These are phyloP conservation scores for Venturia nashicola DNA, from an alignment of 2,329 filamentous ascomycete species.

Conservation along the genomic window DNA sequence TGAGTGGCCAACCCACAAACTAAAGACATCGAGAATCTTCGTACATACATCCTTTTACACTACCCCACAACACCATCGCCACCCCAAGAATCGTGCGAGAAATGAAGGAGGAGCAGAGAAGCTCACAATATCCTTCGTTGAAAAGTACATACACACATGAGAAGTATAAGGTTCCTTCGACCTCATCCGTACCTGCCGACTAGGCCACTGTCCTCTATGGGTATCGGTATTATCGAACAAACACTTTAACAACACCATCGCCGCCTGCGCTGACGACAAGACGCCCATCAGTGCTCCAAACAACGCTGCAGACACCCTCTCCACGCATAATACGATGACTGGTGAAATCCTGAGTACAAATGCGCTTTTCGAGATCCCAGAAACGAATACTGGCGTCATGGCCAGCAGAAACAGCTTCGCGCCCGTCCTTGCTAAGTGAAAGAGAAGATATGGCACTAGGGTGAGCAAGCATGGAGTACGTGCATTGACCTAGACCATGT, in stretches of 20 bases:
- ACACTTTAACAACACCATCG: conserved; percentile 93
- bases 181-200: not conserved
- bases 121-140: not conserved
- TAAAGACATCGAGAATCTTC: not conserved
- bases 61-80: not conserved
- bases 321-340: conserved; percentile 89
- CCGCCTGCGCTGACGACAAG: conserved; percentile 93
- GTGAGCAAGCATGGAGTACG: conserved; percentile 96
- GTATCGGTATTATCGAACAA: conserved; percentile 25
- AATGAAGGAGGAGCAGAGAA: not conserved
- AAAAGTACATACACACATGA: conserved; percentile 1
- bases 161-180: not conserved
- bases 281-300: conserved; percentile 90
- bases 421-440: conserved; percentile 82
- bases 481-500: conserved; percentile 70
- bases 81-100: not conserved
- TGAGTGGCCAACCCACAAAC: not conserved
- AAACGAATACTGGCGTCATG: conserved; percentile 93
- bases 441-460: conserved; percentile 85
- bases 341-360: conserved; percentile 90
- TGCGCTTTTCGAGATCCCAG: conserved; percentile 93
- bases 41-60: not conserved
- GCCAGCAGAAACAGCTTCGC: conserved; percentile 87
- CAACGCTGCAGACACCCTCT: conserved; percentile 85
- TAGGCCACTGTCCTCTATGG: not conserved